phyloP scores from a whole-genome alignment of 2,329 filamentous ascomycete species.

The Fusarium solani-melongenae region DNA sequence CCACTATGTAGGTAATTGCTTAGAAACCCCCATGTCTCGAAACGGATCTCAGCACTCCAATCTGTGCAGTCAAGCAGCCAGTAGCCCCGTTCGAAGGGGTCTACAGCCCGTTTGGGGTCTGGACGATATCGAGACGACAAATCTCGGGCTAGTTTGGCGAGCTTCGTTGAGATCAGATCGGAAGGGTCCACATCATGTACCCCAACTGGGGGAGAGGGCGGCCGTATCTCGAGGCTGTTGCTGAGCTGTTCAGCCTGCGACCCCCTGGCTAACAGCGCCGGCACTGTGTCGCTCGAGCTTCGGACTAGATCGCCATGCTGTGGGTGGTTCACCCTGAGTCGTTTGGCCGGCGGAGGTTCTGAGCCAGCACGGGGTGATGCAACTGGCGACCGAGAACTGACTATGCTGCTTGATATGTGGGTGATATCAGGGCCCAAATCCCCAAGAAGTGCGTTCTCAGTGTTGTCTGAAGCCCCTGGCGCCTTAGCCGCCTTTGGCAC shows the following conservation, averaged over 20 bases:
- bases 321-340: conserved; percentile 30
- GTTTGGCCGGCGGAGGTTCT: conserved; percentile 46
- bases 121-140: conserved; percentile 66
- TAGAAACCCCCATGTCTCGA: conserved; percentile 71
- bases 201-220: conserved; percentile 65
- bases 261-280: conserved; percentile 19
- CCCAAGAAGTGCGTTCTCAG: conserved; percentile 14
- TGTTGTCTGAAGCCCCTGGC: conserved; percentile 6
- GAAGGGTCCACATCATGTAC: conserved; percentile 55
- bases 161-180: conserved; percentile 67
- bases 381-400: conserved; percentile 24
- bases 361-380: conserved; percentile 44
- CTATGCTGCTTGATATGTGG: conserved; percentile 48
- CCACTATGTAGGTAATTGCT: conserved; percentile 68
- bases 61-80: conserved; percentile 73
- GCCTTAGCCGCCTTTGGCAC: background rate
- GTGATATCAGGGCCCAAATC: conserved; percentile 42
- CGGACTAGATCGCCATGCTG: conserved; percentile 36
- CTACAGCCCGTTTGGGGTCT: conserved; percentile 41
- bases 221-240: conserved; percentile 60
- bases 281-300: conserved; percentile 47
- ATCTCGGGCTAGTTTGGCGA: conserved; percentile 63
- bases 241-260: conserved; percentile 35
- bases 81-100: conserved; percentile 78
- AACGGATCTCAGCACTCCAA: conserved; percentile 63